Conservation (phyloP, 306 rosid species). For the Morella rubra region DNA sequence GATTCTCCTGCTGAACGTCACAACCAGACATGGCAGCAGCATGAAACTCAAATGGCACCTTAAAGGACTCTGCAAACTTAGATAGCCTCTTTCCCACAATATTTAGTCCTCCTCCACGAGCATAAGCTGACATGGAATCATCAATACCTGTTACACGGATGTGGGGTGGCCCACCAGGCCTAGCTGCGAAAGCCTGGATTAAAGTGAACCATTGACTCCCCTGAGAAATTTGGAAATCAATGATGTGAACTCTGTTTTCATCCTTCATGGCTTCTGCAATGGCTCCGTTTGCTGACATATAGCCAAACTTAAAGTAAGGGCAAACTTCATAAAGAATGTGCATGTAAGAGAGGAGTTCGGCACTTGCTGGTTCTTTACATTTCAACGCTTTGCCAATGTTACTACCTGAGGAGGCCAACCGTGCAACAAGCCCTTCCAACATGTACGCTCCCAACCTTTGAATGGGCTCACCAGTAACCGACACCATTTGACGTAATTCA, state of each 20-base stretch:
- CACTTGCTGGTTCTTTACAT: slow-evolving; percentile 82
- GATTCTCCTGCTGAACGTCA: slow-evolving; percentile 58
- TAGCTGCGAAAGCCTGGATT: slow-evolving; percentile 93
- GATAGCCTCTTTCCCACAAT: slow-evolving; percentile 76
- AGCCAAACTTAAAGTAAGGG: slow-evolving; percentile 92
- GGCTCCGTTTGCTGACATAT: slow-evolving; percentile 98
- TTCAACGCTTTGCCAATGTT: slow-evolving; percentile 69
- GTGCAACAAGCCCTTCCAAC: slow-evolving; percentile 93
- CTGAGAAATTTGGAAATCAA: slow-evolving; percentile 89
- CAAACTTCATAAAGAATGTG: slow-evolving; percentile 88
- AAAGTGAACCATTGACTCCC: slow-evolving; percentile 96
- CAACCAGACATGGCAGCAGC: slow-evolving; percentile 75
- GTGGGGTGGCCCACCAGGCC: slow-evolving; percentile 98
- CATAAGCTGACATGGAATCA: slow-evolving; percentile 79
- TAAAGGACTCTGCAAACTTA: slow-evolving; percentile 63
- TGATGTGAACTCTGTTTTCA: slow-evolving; percentile 77
- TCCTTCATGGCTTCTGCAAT: slow-evolving; percentile 98
- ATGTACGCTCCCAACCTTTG: slow-evolving; percentile 95
- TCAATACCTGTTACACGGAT: slow-evolving; percentile 92
- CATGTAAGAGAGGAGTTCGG: slow-evolving; percentile 81
- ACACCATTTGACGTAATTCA: slow-evolving; percentile 74
- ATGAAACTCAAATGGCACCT: slow-evolving; percentile 85
- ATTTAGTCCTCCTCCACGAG: slow-evolving; percentile 84
- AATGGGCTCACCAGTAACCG: slow-evolving; percentile 91
- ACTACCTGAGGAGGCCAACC: slow-evolving; percentile 63